These are phyloP conservation scores for Penicillium sclerotigenum DNA, from an alignment of 2,329 filamentous ascomycete genomes.

Conservation along the genomic window DNA sequence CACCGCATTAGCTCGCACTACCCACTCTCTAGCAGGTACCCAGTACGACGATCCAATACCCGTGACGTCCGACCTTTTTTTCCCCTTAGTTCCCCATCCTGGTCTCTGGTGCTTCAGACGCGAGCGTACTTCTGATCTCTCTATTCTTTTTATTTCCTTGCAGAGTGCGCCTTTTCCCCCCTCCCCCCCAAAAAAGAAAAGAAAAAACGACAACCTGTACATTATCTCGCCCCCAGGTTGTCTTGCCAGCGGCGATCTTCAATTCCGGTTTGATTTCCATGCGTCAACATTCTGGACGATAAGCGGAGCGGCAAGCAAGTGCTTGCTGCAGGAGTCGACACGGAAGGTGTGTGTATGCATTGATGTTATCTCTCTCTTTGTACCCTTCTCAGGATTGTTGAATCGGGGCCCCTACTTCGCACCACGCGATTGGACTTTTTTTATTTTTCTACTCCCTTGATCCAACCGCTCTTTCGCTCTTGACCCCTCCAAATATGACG, in stretches of 20 bases:
- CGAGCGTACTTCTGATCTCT: neutral
- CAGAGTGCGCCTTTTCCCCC: slow-evolving; percentile 7
- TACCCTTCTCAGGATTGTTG: neutral
- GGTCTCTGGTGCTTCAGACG: slow-evolving; percentile 3
- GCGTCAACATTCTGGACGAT: slow-evolving; percentile 46
- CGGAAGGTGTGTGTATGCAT: slow-evolving; percentile 42
- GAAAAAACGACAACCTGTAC: slow-evolving; percentile 1
- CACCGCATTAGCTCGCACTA: slow-evolving; percentile 4
- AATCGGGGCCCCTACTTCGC: slow-evolving; percentile 7
- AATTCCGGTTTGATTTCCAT: slow-evolving; percentile 41
- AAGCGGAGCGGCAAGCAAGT: slow-evolving; percentile 47
- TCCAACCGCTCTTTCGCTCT: neutral
- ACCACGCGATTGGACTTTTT: slow-evolving; percentile 16
- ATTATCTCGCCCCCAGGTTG: slow-evolving; percentile 22
- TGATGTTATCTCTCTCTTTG: slow-evolving; percentile 8
- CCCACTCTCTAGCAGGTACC: slow-evolving; percentile 9
- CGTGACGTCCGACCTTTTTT: slow-evolving; percentile 19
- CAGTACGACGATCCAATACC: slow-evolving; percentile 10
- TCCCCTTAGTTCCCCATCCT: slow-evolving; percentile 11
- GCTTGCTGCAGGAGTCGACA: slow-evolving; percentile 49
- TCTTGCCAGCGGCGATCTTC: slow-evolving; percentile 30
- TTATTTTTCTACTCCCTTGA: slow-evolving; percentile 8
- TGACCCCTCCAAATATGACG: slow-evolving; percentile 11
- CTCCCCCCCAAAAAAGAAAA: too few species aligned
- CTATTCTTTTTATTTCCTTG: slow-evolving; percentile 11